Percentiles rank a stretch among this genome's conserved stretches.
Conservation (phyloP, 306 rosid genomes). For the Hippophae gyantsensis region DNA sequence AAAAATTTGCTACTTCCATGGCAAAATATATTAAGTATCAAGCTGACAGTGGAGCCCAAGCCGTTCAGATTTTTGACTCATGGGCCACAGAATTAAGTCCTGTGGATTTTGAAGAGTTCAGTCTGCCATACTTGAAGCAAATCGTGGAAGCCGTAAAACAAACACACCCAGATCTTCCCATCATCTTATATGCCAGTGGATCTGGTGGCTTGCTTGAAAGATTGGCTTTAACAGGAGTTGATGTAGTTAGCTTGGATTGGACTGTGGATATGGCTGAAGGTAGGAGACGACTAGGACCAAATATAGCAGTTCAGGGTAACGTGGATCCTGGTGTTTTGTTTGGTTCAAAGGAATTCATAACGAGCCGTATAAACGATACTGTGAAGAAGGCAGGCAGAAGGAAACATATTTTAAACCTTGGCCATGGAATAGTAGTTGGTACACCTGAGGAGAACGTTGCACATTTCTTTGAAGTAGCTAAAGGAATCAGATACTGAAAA, state of each 20-base stretch:
- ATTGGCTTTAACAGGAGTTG: conserved; percentile 74
- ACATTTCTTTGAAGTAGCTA: conserved; percentile 93
- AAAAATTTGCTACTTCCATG: conserved; percentile 80
- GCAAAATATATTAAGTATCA: conserved; percentile 73
- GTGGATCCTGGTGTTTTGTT: conserved; percentile 97
- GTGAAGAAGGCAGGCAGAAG: conserved; percentile 82
- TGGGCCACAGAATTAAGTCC: conserved; percentile 98
- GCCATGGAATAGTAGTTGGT: conserved; percentile 38
- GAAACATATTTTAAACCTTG: conserved; percentile 65
- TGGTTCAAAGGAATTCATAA: conserved; percentile 85
- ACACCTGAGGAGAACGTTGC: conserved; percentile 55
- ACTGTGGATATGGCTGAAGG: conserved; percentile 98
- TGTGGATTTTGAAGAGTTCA: conserved; percentile 86
- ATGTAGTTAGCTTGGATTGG: conserved; percentile 97
- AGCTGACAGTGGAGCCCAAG: conserved; percentile 96
- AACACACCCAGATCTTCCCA: conserved; percentile 78
- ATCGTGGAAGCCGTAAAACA: conserved; percentile 66
- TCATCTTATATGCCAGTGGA: conserved; percentile 93
- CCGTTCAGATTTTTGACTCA: conserved; percentile 90
- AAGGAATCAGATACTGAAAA: conserved; percentile 62
- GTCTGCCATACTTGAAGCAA: conserved; percentile 88
- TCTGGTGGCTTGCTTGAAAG: conserved; percentile 96
- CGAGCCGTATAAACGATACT: conserved; percentile 63
- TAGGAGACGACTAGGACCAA: conserved; percentile 63
- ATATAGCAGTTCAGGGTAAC: conserved; percentile 86